These are phyloP conservation scores for Phaeomoniella chlamydospora DNA, from an alignment of 2,329 filamentous ascomycete species.

Conservation along the genomic window DNA sequence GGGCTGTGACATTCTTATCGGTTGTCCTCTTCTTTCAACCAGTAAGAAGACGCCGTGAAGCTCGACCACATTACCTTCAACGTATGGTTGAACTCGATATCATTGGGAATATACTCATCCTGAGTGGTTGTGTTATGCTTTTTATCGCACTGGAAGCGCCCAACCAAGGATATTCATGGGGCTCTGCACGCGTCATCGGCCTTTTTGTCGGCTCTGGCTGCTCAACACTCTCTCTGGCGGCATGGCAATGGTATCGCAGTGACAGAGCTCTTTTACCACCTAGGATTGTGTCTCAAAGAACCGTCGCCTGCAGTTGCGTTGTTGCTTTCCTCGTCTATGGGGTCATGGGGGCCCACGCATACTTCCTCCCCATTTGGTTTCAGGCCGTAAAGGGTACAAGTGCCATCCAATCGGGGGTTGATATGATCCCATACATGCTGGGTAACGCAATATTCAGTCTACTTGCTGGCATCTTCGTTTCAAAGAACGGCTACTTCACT, in stretches of 20 bases:
- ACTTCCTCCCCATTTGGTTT: constrained; percentile 15
- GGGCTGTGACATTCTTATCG: constrained; percentile 19
- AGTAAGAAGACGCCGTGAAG: neutral
- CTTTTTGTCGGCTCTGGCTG: constrained; percentile 17
- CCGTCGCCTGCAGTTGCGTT: constrained; percentile 7
- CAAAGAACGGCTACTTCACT: constrained; percentile 11
- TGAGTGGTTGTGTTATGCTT: constrained; percentile 15
- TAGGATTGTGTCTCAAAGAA: constrained; percentile 9
- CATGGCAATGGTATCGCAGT: constrained; percentile 12
- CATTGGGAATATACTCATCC: constrained; percentile 43
- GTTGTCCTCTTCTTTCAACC: constrained; percentile 7
- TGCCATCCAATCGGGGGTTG: constrained; percentile 10
- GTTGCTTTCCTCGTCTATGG: constrained; percentile 10
- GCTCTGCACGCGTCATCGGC: constrained; percentile 17
- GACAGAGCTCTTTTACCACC: constrained; percentile 12
- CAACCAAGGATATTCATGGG: constrained; percentile 14
- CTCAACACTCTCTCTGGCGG: constrained; percentile 15
- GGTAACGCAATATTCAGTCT: constrained; percentile 7
- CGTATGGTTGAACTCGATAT: constrained; percentile 31
- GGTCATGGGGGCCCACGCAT: constrained; percentile 10
- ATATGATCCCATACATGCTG: constrained; percentile 12
- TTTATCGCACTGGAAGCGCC: constrained; percentile 9
- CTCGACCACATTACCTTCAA: constrained; percentile 5
- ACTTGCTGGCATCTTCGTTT: constrained; percentile 8
- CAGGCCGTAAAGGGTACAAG: constrained; percentile 11